Percentiles rank a stretch among this genome's conserved stretches.
These are phyloP conservation scores for Calonectria honghensis DNA, from an alignment of 2,329 filamentous ascomycete genomes.

Conservation along the genomic window DNA sequence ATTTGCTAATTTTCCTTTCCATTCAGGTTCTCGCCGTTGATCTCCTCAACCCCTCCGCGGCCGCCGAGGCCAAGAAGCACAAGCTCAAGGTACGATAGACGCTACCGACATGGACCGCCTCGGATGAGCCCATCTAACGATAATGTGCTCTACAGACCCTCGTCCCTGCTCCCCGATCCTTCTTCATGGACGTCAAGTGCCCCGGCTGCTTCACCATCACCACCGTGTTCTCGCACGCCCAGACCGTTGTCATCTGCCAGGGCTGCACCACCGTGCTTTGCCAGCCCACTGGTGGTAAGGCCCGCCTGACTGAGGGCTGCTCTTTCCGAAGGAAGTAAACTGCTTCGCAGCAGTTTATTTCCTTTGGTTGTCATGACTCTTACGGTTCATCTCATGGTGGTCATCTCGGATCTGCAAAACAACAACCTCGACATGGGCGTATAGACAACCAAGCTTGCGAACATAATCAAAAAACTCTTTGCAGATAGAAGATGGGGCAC, in stretches of 20 bases:
- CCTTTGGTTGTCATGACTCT: slow-evolving; percentile 70
- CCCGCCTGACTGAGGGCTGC: slow-evolving; percentile 99
- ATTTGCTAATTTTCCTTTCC: slow-evolving; percentile 67
- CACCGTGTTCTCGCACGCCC: slow-evolving; percentile 99
- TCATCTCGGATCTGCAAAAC: slow-evolving; percentile 77
- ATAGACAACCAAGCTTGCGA: slow-evolving; percentile 69
- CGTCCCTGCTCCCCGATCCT: slow-evolving; percentile 96
- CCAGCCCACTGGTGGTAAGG: slow-evolving; percentile 99
- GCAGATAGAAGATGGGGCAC: slow-evolving; percentile 84
- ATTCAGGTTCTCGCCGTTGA: slow-evolving; percentile 99
- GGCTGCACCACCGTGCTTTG: slow-evolving; percentile 99
- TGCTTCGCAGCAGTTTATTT: slow-evolving; percentile 68
- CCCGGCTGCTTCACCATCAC: slow-evolving; percentile 99
- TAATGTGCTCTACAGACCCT: slow-evolving; percentile 77
- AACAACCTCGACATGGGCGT: slow-evolving; percentile 69
- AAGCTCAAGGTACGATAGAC: slow-evolving; percentile 93
- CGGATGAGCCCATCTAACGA: slow-evolving; percentile 51
- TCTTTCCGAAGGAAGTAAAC: slow-evolving; percentile 99
- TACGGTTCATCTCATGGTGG: slow-evolving; percentile 70
- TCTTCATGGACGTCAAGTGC: slow-evolving; percentile 99
- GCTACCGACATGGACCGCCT: slow-evolving; percentile 35
- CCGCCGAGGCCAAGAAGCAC: slow-evolving; percentile 99
- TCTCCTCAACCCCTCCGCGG: slow-evolving; percentile 98
- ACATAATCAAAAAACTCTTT: slow-evolving; percentile 65
- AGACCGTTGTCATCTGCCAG: slow-evolving; percentile 99